Evolutionary conservation across 257 asterid species (phyloP).

Genomic region (Thymus quinquecostatus): DNA sequence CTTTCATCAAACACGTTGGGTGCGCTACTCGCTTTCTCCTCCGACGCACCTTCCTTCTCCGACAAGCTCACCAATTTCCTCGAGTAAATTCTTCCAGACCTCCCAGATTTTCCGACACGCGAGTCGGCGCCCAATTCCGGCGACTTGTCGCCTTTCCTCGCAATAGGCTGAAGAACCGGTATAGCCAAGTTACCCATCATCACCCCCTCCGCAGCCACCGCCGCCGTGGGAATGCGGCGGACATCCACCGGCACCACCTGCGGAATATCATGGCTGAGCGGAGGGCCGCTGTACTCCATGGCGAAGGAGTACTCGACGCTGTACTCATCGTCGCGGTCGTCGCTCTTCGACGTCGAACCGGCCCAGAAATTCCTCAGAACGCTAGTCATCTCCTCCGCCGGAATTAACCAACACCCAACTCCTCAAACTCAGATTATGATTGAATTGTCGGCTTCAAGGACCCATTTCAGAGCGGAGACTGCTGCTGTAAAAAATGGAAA

Average conservation of each 20-base stretch:
- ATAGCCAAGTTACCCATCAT: slow-evolving; percentile 41
- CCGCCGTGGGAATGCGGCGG: slow-evolving; percentile 77
- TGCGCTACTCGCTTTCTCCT: slow-evolving; percentile 32
- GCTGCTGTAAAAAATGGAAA: not conserved
- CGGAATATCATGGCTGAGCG: slow-evolving; percentile 71
- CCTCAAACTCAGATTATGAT: slow-evolving; percentile 16
- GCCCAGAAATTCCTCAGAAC: slow-evolving; percentile 48
- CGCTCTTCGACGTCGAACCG: slow-evolving; percentile 28
- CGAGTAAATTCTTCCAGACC: slow-evolving; percentile 26
- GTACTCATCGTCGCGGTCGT: slow-evolving; percentile 45
- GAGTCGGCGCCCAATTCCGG: no score
- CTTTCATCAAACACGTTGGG: slow-evolving; percentile 44
- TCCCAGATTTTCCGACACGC: not conserved
- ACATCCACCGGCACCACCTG: slow-evolving; percentile 73
- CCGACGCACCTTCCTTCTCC: slow-evolving; percentile 18
- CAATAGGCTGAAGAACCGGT: slow-evolving; percentile 85
- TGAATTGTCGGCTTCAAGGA: slow-evolving; percentile 5
- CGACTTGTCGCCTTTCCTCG: slow-evolving; percentile 37
- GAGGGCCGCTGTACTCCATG: slow-evolving; percentile 84
- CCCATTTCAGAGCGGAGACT: not conserved
- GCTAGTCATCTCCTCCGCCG: slow-evolving; percentile 37
- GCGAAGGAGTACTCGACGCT: slow-evolving; percentile 85
- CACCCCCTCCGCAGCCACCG: slow-evolving; percentile 47
- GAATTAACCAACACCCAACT: not conserved
- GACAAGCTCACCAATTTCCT: slow-evolving; percentile 23